Evolutionary conservation across 163 green algal genomes (phyloP).

Genomic region (Scenedesmus sp.): DNA sequence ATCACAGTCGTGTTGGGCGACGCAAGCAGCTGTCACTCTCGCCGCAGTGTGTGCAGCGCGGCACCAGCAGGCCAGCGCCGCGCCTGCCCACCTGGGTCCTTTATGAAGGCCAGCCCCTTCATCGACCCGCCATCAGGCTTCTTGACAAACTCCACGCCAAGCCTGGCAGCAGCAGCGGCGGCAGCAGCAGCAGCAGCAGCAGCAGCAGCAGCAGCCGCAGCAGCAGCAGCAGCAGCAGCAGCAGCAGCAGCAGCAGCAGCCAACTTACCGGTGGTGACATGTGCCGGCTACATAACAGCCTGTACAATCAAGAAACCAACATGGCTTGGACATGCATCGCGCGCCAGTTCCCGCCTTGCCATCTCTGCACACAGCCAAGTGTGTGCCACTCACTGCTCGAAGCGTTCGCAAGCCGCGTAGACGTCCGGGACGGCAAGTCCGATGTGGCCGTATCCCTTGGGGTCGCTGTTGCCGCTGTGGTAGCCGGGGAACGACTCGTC

Average conservation of each 20-base stretch:
- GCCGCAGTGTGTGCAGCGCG: no score
- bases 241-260: no score
- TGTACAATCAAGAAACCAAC: no score
- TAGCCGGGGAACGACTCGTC: conserved; percentile 83
- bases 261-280: no score
- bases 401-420: conserved; percentile 88
- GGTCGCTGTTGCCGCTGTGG: conserved; percentile 88
- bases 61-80: no score
- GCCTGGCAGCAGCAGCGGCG: conserved; percentile 40
- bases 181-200: neutral
- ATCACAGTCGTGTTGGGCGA: no score
- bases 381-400: conserved; percentile 79
- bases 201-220: neutral
- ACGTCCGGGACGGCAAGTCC: conserved; percentile 84
- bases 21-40: no score
- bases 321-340: no score
- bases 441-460: conserved; percentile 93
- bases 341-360: no score
- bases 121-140: conserved; percentile 90
- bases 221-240: neutral
- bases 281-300: no score
- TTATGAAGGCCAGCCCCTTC: conserved; percentile 91
- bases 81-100: conserved; percentile 86
- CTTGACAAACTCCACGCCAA: conserved; percentile 95
- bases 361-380: no score